Base-by-base conservation (phyloP, 2,329 filamentous ascomycete species). In the Fusarium nematophilum region DNA sequence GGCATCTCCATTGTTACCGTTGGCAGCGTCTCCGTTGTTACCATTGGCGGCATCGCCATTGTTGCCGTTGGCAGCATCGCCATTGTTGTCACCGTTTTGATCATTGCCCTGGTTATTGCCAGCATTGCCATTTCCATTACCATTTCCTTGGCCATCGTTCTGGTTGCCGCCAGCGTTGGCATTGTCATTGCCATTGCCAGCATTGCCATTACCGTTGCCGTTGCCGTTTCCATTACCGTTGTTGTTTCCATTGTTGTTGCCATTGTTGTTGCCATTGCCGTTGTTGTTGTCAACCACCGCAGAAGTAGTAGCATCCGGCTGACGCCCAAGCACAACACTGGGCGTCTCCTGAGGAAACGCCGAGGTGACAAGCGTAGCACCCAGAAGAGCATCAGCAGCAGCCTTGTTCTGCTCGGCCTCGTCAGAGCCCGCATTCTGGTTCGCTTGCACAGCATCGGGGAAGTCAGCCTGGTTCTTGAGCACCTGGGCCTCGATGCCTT, bases 401-500 rank as follows among this genome's bases (percentile, higher is more conserved):
- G 76, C 78, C 5, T 57, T 53, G 54, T 74, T 73, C 58, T 70
- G 69, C 14, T 49, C 47, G 3, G 66, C 70, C 36, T 64, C 55
- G 0, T 67, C 57, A 1, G 66, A 50, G 14, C 75, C 78, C 30
- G 78, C 77, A 23, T 76, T 73, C 54, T 79, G 67, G 63, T 82
- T 82, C 4, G 79, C 81, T 2, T 71, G 59, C 8, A 82, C 64
- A 2, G 75, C 64, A 6, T 60, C 66, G 0, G 74, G 70, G 5
- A 88, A 77, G 61, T 87, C 83, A 26, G 76, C 70, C 50, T 82
- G 70, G 72, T 87, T 83, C 62, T 79, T 68, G 34, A 76, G 69
- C 15, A 86, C 77, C 72, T 88, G 83, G 2, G 70, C 74, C 2
- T 76, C 60, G 34, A 86, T 76, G 13, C 69, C 76, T 3, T 80